Conservation (phyloP, 371 early-diverging fungal genomes). For the Mortierella sp. region DNA sequence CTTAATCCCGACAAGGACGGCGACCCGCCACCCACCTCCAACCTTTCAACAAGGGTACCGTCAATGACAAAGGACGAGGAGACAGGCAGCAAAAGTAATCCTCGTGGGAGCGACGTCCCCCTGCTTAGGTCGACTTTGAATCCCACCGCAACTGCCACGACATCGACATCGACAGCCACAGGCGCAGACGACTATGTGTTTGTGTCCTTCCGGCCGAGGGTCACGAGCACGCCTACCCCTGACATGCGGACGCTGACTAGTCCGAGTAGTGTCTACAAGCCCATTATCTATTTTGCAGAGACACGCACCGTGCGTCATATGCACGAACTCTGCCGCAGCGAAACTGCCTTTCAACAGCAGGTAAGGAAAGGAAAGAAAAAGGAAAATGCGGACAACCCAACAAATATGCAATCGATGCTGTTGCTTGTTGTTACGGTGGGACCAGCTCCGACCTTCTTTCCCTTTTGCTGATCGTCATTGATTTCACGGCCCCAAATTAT, state of each 20-base stretch:
- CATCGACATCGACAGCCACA: not conserved
- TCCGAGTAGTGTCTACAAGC: not conserved
- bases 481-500: not conserved
- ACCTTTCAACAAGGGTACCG: not conserved
- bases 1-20: slow-evolving; percentile 7
- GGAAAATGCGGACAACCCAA: not conserved
- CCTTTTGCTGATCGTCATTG: not conserved
- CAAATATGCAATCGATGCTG: not conserved
- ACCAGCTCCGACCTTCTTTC: not conserved
- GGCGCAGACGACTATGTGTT: slow-evolving; percentile 8
- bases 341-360: slow-evolving; percentile 35
- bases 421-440: not conserved
- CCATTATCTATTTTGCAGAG: slow-evolving; percentile 49
- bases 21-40: not conserved
- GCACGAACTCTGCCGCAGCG: slow-evolving; percentile 33
- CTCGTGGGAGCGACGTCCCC: not conserved
- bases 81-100: not conserved
- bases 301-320: slow-evolving; percentile 37
- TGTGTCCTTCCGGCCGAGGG: not conserved
- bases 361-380: slow-evolving; percentile 9
- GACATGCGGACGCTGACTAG: slow-evolving; percentile 5
- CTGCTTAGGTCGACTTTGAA: not conserved
- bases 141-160: not conserved
- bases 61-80: not conserved
- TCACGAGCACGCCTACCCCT: slow-evolving; percentile 15